These are phyloP conservation scores for Wickerhamomyces mucosus DNA, from an alignment of 805 yeast genomes.

Conservation along the genomic window DNA sequence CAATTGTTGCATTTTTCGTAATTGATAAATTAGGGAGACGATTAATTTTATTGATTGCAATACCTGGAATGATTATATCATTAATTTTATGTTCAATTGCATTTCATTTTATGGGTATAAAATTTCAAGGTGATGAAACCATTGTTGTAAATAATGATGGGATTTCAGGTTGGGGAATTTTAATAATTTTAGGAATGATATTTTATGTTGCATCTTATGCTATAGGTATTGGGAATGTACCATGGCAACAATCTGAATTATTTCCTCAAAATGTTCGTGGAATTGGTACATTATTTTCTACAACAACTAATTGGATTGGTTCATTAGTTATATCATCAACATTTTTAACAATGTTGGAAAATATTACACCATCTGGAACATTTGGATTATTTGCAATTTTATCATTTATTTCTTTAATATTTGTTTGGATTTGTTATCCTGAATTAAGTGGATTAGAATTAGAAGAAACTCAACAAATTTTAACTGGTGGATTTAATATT, in stretches of 20 bases:
- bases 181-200: constrained; percentile 80
- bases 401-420: constrained; percentile 58
- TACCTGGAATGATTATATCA: constrained; percentile 78
- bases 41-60: constrained; percentile 62
- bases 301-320: constrained; percentile 94
- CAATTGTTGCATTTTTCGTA: constrained; percentile 74
- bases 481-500: constrained; percentile 82
- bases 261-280: constrained; percentile 93
- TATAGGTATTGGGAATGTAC: constrained; percentile 92
- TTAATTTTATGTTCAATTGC: constrained; percentile 80
- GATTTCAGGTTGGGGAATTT: constrained; percentile 78
- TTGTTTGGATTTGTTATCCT: constrained; percentile 81
- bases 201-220: constrained; percentile 85
- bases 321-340: constrained; percentile 85
- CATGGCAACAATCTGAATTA: constrained; percentile 96
- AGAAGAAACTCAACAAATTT: constrained; percentile 80
- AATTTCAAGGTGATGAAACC: constrained; percentile 39
- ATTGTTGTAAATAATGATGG: constrained; percentile 24
- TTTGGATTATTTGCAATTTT: constrained; percentile 85
- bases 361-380: constrained; percentile 92
- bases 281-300: constrained; percentile 81
- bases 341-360: constrained; percentile 87
- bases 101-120: constrained; percentile 73
- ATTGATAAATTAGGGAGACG: constrained; percentile 89
- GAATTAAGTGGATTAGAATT: constrained; percentile 84